Evolutionary conservation across 1,284 basidiomycete genomes (phyloP), one percentile per base, ranked within the genome.

Genomic region (Grifola frondosa): DNA sequence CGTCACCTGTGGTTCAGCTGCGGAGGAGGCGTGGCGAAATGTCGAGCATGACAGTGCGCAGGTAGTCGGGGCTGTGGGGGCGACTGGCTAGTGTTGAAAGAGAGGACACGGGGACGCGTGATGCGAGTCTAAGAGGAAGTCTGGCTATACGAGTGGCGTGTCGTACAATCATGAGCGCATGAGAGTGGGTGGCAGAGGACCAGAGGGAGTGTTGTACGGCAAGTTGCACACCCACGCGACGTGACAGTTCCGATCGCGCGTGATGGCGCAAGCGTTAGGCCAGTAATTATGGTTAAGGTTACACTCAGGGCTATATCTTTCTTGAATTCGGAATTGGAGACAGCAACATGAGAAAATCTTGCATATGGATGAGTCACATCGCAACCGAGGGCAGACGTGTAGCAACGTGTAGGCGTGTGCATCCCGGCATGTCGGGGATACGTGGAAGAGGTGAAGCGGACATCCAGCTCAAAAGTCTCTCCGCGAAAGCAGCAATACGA

Each of bases 11-110:
- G 49, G 30, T 53, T 58, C 32, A 63, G 47, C 43, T 61, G 63
- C 15, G 63, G 59, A 22, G 63, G 58, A n/a, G 63, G 64, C 5
- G 63, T 67, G 19, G 61, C 59, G 16, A 54, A 56, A 30, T 43
- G 40, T 37, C 63, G 53, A 31, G 49, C 37, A 9, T 42, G 39
- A 16, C 13, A 34, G 28, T 17, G 21, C 21, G 21, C 17, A 15
- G 24, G 29, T 13, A 13, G 8, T 19, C 39, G 4, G 16, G 11
- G 20, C n/a, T 11, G 19, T 30, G 39, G 12, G 24, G 16, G n/a
- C n/a, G n/a, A n/a, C n/a, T n/a, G n/a, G 44, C 12, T 35, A 35
- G 11, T n/a, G 29, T 12, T 15, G 36, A 9, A 24, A 30, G 10
- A 44, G 20, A 7, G 39, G 30, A 19, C 12, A 34, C 35, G 13